Base-by-base conservation (phyloP, 179 eudicot species). In the Silene noctiflora region DNA sequence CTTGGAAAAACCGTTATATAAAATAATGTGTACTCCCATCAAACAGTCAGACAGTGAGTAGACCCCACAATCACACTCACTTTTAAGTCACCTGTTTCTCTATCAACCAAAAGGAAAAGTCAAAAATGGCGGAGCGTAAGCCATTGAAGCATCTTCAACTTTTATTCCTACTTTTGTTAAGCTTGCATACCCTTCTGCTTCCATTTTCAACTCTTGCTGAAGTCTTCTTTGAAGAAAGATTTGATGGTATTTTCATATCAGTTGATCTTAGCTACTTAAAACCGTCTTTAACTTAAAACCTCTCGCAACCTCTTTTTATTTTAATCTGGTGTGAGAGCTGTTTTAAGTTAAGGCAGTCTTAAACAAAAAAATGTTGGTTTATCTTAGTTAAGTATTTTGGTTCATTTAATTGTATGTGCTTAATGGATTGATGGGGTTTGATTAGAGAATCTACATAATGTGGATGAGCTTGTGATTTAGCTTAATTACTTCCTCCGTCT, bases 141-240 rank as follows among this genome's bases (percentile, higher is more conserved):
- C 62, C 24, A 25, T 53, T 74, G 44, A 72, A 72, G 75, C 46
- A 72, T 72, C 75, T 80, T 24, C 64, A 72, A 35, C 79, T 82
- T 21, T 73, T 77, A n/a, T 19, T 82, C 25, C 60, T 82, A 75
- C 76, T 79, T 59, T 64, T 84, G 16, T 56, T 82, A 24, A 39
- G 56, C 76, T 75, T 75, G 7, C 69, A 29, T 11, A 72, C 65
- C 67, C 53, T 27, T 4, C 48, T 72, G 31, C 55, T 79, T 9
- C 67, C 31, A 11, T 77, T 39, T 31, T 73, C 82, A 53, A 16
- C 76, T 67, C 69, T 65, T 10, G 82, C 84, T 68, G 84, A 82
- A 72, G 66, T 85, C 66, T 63, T 85, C 61, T 85, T 85, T 51
- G 85, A 85, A 85, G 87, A 85, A 44, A 82, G 25, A 58, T 85